Conservation (phyloP, 208 protist species). For the Acanthamoeba triangularis region DNA sequence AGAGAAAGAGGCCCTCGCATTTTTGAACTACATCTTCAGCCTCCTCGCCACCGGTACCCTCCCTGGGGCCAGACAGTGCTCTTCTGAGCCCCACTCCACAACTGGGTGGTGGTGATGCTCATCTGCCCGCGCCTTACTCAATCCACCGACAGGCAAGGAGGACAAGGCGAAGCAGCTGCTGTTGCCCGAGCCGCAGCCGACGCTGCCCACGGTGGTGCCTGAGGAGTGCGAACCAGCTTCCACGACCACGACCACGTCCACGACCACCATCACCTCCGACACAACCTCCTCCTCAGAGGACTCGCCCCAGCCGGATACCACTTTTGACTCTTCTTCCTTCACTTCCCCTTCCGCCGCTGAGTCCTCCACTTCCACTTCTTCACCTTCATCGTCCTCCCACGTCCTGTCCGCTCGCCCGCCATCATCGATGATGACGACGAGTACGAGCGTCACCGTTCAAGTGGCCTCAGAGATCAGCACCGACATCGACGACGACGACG, state of each 20-base stretch:
- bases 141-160: background rate
- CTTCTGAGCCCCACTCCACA: background rate
- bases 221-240: background rate
- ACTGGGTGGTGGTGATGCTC: background rate
- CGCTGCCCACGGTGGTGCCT: too few species aligned
- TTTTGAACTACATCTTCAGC: slow-evolving; percentile 47
- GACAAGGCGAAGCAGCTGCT: slow-evolving; percentile 17
- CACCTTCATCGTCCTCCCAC: background rate
- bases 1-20: background rate
- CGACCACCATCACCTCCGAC: background rate
- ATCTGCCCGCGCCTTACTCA: background rate
- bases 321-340: background rate
- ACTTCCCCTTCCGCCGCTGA: background rate
- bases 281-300: background rate
- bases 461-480: too few species aligned
- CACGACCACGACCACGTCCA: background rate
- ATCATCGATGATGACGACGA: background rate
- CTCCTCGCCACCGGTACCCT: background rate
- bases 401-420: background rate
- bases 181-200: background rate
- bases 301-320: background rate
- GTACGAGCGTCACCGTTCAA: too few species aligned
- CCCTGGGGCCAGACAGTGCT: too few species aligned
- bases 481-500: background rate
- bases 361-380: background rate